Evolutionary conservation across 129 eudicot species (phyloP), one percentile per base, ranked within the genome.

Genomic region (carrot (Daucus carota)): DNA sequence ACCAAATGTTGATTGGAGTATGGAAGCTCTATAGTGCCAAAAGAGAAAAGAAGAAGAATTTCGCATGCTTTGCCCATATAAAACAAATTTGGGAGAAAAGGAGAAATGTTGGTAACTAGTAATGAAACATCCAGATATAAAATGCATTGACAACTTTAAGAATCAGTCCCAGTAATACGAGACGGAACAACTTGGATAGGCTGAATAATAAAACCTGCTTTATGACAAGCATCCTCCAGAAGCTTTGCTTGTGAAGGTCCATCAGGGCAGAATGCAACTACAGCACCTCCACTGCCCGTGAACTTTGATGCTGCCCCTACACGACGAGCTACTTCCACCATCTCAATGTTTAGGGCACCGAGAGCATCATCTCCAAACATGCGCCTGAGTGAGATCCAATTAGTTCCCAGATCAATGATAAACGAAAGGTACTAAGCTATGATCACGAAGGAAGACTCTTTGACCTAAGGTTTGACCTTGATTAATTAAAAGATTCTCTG

Each of bases 231-330:
- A n/a, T 89, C 90, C 73, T 84, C 89, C 62, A 93, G 74, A 73
- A 52, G 84, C 78, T 86, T 72, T 40, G 87, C 96, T 82, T 93
- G 97, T 38, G 91, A 84, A 22, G 86, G 54, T 36, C 97, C 98
- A 41, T 89, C 85, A 0, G 96, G 97, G 81, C 98, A 93, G 80
- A 77, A 91, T 3, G 77, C 97, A 77, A 93, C 93, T 72, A 91
- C 98, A 32, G 97, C 98, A 29, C 98, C 98, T 28, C 97, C 98
- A 66, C 98, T 93, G n/a, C 98, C 98, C 4, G 98, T 93, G 52
- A 93, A 93, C 68, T 93, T 93, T 57, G 97, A 81, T 5, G 98
- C 96, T 14, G 98, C 97, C 47, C 98, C 98, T 6, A 91, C 93
- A 29, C 86, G 80, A 28, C 97, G 83, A 0, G 96, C 98, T 71